Base-by-base conservation (phyloP, 768 basidiomycete species). In the Pisolithus marmoratus region DNA sequence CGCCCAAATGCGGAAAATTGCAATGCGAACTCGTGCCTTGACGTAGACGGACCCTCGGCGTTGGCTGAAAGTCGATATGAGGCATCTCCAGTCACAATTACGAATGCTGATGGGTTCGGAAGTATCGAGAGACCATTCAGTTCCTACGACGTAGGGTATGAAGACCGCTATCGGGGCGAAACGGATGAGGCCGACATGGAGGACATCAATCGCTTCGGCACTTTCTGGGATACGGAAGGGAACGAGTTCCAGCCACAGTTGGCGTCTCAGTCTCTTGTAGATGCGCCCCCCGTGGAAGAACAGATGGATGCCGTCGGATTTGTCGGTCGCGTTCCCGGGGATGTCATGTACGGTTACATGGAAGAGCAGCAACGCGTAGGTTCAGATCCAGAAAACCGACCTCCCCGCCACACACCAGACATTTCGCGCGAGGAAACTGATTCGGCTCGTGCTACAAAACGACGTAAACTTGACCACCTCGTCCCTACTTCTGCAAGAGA, bases 401-500 rank as follows among this genome's bases (percentile, higher is more conserved):
- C 29, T 47, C 3, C 34, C 31, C 19, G 15, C 4, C 14, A 9
- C 9, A 6, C 42, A 5, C n/a, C 36, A 44, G 29, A 37, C 38
- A 27, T 24, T 37, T 48, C 51, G 7, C 36, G 38, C 26, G 45
- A 34, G 20, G 48, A 51, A 45, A 23, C 23, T 42, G 54, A 54
- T 19, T 46, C 51, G 11, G 17, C 42, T 26, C 56, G 47, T 45
- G 34, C 11, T 5, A 38, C 47, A 9, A 66, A 66, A 50, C 65
- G 65, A 24, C 59, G 59, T 48, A 66, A 54, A 50, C 49, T 66
- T n/a, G 55, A 67, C 38, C 44, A 56, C 38, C 54, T 56, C 45
- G 55, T 62, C 48, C 62, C 59, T 5, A 41, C 57, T 40, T 61
- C 65, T 40, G 57, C 65, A 26, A 59, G 48, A 31, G 65, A 64